These are phyloP conservation scores for Nakazawaea molendinolei DNA, from an alignment of 805 yeast species.

Conservation along the genomic window DNA sequence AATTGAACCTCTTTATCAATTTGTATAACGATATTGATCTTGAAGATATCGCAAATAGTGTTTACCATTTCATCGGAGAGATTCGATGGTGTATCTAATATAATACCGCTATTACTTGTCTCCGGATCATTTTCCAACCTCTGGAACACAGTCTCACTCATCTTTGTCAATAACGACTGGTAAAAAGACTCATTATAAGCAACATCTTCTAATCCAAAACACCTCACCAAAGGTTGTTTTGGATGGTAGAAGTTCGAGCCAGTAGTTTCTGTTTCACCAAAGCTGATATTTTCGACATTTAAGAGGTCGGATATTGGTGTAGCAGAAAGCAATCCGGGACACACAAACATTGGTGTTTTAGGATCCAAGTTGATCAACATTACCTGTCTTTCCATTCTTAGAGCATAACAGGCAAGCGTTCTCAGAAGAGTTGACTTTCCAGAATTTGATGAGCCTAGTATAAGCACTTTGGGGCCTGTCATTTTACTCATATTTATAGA, in stretches of 20 bases:
- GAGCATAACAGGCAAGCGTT: slow-evolving; percentile 67
- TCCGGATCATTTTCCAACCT: slow-evolving; percentile 45
- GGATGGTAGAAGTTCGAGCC: slow-evolving; percentile 74
- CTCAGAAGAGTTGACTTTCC: slow-evolving; percentile 80
- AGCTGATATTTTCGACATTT: slow-evolving; percentile 62
- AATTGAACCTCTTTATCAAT: slow-evolving; percentile 69
- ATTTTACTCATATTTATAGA: slow-evolving; percentile 6
- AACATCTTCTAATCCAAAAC: slow-evolving; percentile 63
- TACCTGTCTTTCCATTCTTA: slow-evolving; percentile 62
- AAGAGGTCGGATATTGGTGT: slow-evolving; percentile 75
- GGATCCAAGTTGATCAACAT: slow-evolving; percentile 78
- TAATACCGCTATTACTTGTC: slow-evolving; percentile 44
- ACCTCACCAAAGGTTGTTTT: slow-evolving; percentile 84
- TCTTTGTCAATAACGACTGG: slow-evolving; percentile 38
- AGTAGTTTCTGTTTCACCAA: slow-evolving; percentile 75
- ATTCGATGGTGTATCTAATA: slow-evolving; percentile 63
- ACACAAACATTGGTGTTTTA: slow-evolving; percentile 34
- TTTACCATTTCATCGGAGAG: slow-evolving; percentile 44
- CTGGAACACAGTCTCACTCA: slow-evolving; percentile 28
- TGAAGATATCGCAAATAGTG: slow-evolving; percentile 51
- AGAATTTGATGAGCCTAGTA: slow-evolving; percentile 63
- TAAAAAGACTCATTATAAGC: slow-evolving; percentile 52
- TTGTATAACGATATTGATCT: slow-evolving; percentile 53
- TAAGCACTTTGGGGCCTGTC: slow-evolving; percentile 47
- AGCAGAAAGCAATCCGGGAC: slow-evolving; percentile 83